These are phyloP conservation scores for Sapria himalayana DNA, from an alignment of 345 rosid species.

Conservation along the genomic window DNA sequence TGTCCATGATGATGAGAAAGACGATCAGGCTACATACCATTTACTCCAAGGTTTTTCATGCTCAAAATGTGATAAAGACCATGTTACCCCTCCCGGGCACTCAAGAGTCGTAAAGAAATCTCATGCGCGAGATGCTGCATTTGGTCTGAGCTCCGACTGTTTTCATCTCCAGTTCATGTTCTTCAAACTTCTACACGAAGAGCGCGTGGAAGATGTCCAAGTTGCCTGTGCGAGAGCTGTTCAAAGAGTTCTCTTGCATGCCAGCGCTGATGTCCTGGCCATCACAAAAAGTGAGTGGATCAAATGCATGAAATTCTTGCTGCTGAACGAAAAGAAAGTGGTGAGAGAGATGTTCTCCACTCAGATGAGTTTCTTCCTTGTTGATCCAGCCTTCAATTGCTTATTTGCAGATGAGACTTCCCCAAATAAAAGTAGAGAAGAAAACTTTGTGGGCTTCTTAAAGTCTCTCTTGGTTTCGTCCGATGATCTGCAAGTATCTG, in stretches of 20 bases:
- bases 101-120: conserved; percentile 16
- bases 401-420: conserved; percentile 30
- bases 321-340: conserved; percentile 39
- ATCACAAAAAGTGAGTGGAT: conserved; percentile 45
- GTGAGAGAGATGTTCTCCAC: conserved; percentile 74
- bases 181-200: conserved; percentile 51
- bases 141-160: conserved; percentile 19
- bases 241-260: conserved; percentile 50
- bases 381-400: conserved; percentile 22
- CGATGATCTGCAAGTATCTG: conserved; percentile 41
- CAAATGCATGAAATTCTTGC: conserved; percentile 37
- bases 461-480: conserved; percentile 33
- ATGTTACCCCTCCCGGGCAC: conserved; percentile 13
- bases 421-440: conserved; percentile 18
- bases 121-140: conserved; percentile 14
- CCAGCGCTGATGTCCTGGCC: conserved; percentile 22
- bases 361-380: conserved; percentile 48
- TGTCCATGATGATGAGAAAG: conserved; percentile 17
- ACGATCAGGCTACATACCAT: conserved; percentile 19
- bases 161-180: conserved; percentile 26
- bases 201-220: conserved; percentile 66
- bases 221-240: conserved; percentile 54
- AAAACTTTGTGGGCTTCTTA: conserved; percentile 33
- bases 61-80: conserved; percentile 48
- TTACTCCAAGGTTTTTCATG: conserved; percentile 59